Conservation (phyloP, 306 rosid species). For the cucumber (Cucumis sativus) region Cucumber_9930_V3 NC_026655.2:11622001-11622500, state of each 20-base stretch:
- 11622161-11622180: neutral
- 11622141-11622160: neutral
- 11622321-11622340: neutral
- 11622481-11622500: slow-evolving; percentile 95
- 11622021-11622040: slow-evolving; percentile 13
- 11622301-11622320: neutral
- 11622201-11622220: neutral
- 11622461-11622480: slow-evolving; percentile 4
- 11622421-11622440: neutral
- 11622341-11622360: neutral
- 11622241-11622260: neutral
- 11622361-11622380: neutral
- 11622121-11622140: slow-evolving; percentile 18
- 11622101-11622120: slow-evolving; percentile 90
- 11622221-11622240: neutral
- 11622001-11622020: slow-evolving; percentile 10
- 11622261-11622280: neutral
- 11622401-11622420: neutral
- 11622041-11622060: slow-evolving; percentile 46
- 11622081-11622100: slow-evolving; percentile 97
- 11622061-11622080: slow-evolving; percentile 94
- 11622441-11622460: neutral
- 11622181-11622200: neutral
- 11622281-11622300: neutral
- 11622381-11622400: neutral